Evolutionary conservation across 2,329 filamentous ascomycete species (phyloP).

Genomic region (Alternaria longipes): DNA sequence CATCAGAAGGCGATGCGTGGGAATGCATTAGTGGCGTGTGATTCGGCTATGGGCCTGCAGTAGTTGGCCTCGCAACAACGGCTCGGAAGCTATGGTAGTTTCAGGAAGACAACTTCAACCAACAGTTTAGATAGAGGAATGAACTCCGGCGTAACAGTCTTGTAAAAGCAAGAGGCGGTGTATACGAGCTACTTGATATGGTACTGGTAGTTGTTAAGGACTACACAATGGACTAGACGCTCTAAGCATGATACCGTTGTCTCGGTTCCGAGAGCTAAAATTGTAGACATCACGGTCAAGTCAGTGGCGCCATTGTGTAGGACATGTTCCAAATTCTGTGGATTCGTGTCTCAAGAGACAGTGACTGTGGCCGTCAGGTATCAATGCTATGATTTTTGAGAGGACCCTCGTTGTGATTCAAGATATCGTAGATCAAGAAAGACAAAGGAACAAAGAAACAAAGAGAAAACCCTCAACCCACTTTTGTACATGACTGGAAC

Average conservation of each 20-base stretch:
- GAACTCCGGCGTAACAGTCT: not conserved
- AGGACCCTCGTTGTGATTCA: constrained; percentile 22
- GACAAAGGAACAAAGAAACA: constrained; percentile 13
- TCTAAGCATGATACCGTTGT: not conserved
- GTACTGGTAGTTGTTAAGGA: constrained; percentile 7
- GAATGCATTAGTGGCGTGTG: constrained; percentile 23
- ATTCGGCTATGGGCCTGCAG: constrained; percentile 20
- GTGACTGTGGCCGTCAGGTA: constrained; percentile 22
- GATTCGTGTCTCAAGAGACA: constrained; percentile 28
- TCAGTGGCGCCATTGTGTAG: constrained; percentile 14
- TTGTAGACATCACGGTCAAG: constrained; percentile 8
- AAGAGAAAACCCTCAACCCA: constrained; percentile 28
- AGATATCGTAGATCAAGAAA: constrained; percentile 24
- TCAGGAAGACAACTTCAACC: constrained; percentile 8
- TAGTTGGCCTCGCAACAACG: constrained; percentile 24
- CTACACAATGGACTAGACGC: constrained; percentile 4
- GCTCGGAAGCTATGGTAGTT: constrained; percentile 19
- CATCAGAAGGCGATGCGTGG: constrained; percentile 12
- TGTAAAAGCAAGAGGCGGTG: constrained; percentile 14
- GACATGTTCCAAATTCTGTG: constrained; percentile 36
- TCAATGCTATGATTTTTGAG: constrained; percentile 28
- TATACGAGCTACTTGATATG: not conserved
- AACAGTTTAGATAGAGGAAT: not conserved
- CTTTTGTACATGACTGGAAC: constrained; percentile 45
- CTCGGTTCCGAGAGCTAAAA: constrained; percentile 2